Conservation (phyloP, 768 basidiomycete genomes). For the Filobasidium wieringae region DNA sequence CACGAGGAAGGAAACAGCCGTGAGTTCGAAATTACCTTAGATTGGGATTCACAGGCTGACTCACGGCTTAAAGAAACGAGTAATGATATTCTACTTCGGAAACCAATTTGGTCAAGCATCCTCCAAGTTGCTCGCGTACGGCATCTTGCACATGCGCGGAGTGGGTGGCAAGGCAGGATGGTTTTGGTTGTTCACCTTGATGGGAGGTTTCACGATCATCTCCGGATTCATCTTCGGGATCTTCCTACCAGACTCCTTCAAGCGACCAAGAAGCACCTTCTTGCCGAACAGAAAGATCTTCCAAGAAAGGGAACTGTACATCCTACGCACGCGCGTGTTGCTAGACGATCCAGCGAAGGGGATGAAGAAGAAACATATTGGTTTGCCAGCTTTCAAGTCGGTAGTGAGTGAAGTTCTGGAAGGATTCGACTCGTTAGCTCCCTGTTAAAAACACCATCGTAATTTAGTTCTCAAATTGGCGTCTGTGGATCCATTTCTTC, state of each 20-base stretch:
- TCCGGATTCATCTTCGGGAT: conserved; percentile 13
- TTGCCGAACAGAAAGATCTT: conserved; percentile 12
- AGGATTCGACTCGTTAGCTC: not conserved
- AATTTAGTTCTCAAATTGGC: not conserved
- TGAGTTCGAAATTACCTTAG: conserved; percentile 19
- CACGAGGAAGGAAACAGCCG: conserved; percentile 25
- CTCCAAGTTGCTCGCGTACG: conserved; percentile 13
- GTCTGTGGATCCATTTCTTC: conserved; percentile 11
- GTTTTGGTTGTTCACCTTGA: conserved; percentile 16
- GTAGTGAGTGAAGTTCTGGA: not conserved
- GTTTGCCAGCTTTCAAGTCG: not conserved
- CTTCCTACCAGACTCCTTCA: conserved; percentile 18
- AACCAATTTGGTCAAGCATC: conserved; percentile 2
- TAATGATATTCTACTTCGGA: conserved; percentile 5
- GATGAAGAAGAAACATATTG: conserved; percentile 9
- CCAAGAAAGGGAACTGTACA: conserved; percentile 18
- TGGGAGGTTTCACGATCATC: conserved; percentile 13
- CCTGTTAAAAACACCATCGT: not conserved
- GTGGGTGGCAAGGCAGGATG: conserved; percentile 13
- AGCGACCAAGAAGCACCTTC: conserved; percentile 5
- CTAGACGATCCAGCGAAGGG: conserved; percentile 20
- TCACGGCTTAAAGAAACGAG: not conserved
- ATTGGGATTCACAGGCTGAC: not conserved
- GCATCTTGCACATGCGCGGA: conserved; percentile 17
- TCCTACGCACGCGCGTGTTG: conserved; percentile 15